Conservation (phyloP, 495 filamentous ascomycete genomes). For the Trichoderma virens region DNA sequence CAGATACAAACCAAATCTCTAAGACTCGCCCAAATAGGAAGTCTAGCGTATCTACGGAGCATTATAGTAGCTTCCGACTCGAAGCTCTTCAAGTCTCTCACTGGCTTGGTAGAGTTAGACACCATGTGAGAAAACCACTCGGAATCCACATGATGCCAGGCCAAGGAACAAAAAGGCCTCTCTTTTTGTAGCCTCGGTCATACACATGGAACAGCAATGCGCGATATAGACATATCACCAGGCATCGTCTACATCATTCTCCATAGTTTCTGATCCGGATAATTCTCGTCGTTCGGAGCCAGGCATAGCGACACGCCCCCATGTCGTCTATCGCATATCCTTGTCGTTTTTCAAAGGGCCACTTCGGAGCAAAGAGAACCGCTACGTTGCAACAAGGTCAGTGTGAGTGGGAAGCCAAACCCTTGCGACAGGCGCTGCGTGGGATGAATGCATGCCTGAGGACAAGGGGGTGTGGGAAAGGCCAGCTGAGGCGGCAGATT, state of each 20-base stretch:
- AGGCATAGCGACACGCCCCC: neutral
- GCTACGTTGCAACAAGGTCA: neutral
- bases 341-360: neutral
- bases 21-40: neutral
- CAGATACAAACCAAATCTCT: neutral
- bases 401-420: too few species aligned
- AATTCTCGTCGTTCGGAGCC: neutral
- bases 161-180: neutral
- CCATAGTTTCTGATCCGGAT: neutral
- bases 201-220: neutral
- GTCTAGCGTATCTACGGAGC: neutral
- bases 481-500: neutral
- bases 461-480: neutral
- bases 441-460: constrained; percentile 4
- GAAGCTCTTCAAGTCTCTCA: neutral
- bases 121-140: neutral
- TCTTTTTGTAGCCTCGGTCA: neutral
- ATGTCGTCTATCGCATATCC: neutral
- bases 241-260: neutral
- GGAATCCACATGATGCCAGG: neutral
- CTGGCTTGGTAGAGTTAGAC: neutral
- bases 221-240: neutral
- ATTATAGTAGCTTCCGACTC: too few species aligned
- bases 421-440: too few species aligned
- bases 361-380: neutral